Percentiles rank a stretch among this genome's conserved stretches.
Conservation (phyloP, 148 eudicot genomes). For the Rhododendron molle region DNA sequence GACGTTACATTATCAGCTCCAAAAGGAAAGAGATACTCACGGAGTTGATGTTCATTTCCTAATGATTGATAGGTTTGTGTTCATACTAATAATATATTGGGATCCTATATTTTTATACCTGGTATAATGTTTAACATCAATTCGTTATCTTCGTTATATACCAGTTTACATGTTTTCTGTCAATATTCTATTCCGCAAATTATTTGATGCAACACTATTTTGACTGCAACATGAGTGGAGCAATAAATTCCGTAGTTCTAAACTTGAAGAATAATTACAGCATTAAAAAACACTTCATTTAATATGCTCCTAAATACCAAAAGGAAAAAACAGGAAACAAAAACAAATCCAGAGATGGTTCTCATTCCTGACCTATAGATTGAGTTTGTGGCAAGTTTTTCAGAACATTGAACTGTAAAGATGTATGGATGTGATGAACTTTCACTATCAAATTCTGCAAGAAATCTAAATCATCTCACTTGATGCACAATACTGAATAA, state of each 20-base stretch:
- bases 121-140: not conserved
- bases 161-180: not conserved
- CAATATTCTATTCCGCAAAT: not conserved
- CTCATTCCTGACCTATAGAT: not conserved
- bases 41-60: constrained; percentile 48
- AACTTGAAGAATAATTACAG: not conserved
- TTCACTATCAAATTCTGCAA: not conserved
- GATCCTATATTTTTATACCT: not conserved
- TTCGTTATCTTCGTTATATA: not conserved
- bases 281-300: not conserved
- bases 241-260: not conserved
- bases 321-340: not conserved
- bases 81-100: not conserved
- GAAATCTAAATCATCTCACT: not conserved
- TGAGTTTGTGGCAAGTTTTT: not conserved
- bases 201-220: not conserved
- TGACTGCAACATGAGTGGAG: not conserved
- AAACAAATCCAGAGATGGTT: not conserved
- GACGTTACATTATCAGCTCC: constrained; percentile 52
- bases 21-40: constrained; percentile 33
- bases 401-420: not conserved
- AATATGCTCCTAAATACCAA: not conserved
- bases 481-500: not conserved
- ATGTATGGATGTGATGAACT: not conserved
- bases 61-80: constrained; percentile 77